Percentiles rank a stretch among this genome's conserved stretches.
Conservation (phyloP, 2,329 filamentous ascomycete species). For the Xylaria hypoxylon region DNA sequence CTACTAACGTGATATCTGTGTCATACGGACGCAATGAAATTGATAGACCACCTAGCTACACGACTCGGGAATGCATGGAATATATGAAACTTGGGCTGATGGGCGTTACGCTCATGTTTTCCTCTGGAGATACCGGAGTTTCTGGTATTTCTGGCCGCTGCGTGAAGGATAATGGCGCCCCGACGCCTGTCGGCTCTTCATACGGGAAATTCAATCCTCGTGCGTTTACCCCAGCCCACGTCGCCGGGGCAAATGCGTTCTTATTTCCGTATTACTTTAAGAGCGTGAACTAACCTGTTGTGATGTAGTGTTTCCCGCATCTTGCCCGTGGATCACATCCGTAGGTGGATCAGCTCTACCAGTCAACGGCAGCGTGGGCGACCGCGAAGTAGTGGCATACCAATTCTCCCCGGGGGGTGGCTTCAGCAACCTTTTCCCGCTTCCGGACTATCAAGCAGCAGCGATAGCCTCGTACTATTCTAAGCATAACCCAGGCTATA, state of each 20-base stretch:
- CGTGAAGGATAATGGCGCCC: slow-evolving; percentile 9
- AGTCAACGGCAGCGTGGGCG: slow-evolving; percentile 12
- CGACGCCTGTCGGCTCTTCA: neutral
- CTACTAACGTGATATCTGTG: slow-evolving; percentile 64
- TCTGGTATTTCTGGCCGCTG: slow-evolving; percentile 20
- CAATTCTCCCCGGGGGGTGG: slow-evolving; percentile 34
- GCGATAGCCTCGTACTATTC: slow-evolving; percentile 45
- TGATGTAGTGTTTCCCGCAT: slow-evolving; percentile 23
- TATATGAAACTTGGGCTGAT: slow-evolving; percentile 31
- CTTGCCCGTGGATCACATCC: slow-evolving; percentile 27
- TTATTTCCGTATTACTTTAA: neutral
- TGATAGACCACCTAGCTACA: slow-evolving; percentile 61
- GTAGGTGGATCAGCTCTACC: slow-evolving; percentile 25
- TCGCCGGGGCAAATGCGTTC: neutral
- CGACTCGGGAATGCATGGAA: slow-evolving; percentile 63
- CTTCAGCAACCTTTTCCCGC: slow-evolving; percentile 42
- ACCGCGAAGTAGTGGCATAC: slow-evolving; percentile 14
- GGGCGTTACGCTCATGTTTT: slow-evolving; percentile 30
- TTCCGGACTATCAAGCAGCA: slow-evolving; percentile 44
- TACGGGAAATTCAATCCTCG: slow-evolving; percentile 19
- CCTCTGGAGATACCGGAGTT: slow-evolving; percentile 32
- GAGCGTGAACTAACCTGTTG: neutral
- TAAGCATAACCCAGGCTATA: slow-evolving; percentile 43
- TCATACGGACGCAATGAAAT: slow-evolving; percentile 65
- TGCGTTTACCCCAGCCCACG: slow-evolving; percentile 1